A percentile compares a stretch with the other conserved stretches of the same genome.
Evolutionary conservation across 2,329 filamentous ascomycete species (phyloP).

Genomic region (Colletotrichum sp.): DNA sequence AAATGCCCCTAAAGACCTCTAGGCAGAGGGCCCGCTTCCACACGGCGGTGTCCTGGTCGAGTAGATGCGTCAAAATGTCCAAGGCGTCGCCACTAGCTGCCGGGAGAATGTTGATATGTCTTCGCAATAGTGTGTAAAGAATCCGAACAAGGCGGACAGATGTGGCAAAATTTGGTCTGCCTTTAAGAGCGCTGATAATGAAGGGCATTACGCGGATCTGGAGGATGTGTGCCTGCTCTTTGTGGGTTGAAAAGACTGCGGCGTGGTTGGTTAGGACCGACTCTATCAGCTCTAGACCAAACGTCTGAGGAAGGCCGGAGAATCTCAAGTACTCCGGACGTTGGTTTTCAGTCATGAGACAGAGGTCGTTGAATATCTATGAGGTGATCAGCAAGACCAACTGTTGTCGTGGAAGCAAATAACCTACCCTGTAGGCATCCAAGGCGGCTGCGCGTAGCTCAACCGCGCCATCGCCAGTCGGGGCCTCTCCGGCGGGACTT

Average conservation of each 20-base stretch:
- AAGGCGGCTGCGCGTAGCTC: constrained; percentile 77
- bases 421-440: constrained; percentile 77
- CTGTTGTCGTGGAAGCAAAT: neutral
- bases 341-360: constrained; percentile 84
- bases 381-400: constrained; percentile 5
- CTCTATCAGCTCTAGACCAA: constrained; percentile 90
- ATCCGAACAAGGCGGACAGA: constrained; percentile 85
- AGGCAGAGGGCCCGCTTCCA: constrained; percentile 94
- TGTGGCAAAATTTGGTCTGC: constrained; percentile 79
- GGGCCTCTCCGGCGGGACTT: constrained; percentile 69
- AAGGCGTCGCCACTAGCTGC: constrained; percentile 85
- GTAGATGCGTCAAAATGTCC: constrained; percentile 79
- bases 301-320: constrained; percentile 78
- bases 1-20: constrained; percentile 87
- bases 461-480: constrained; percentile 67
- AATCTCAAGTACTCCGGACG: constrained; percentile 83
- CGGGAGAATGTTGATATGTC: constrained; percentile 77
- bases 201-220: constrained; percentile 82
- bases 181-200: constrained; percentile 77
- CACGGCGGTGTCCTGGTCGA: constrained; percentile 82
- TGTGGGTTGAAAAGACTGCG: constrained; percentile 77
- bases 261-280: constrained; percentile 87
- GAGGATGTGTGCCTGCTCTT: constrained; percentile 82
- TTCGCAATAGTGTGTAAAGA: constrained; percentile 79
- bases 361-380: constrained; percentile 87